Percentiles rank a stretch among this genome's conserved stretches.
Evolutionary conservation across 2,329 filamentous ascomycete species (phyloP).

Genomic region (Exophiala calicioides): DNA sequence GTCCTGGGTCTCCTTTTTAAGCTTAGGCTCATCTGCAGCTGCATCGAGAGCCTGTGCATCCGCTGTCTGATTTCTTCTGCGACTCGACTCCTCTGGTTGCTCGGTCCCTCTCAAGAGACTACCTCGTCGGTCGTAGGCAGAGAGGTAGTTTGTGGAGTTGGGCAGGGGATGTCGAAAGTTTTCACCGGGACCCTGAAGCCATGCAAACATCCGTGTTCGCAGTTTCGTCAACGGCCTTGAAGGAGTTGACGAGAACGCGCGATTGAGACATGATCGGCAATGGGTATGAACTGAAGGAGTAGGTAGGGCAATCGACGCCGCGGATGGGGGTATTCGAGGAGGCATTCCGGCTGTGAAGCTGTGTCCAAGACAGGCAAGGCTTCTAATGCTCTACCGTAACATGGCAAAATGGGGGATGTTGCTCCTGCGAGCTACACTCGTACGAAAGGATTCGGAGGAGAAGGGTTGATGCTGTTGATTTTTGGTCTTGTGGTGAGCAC

Average conservation of each 20-base stretch:
- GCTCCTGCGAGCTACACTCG: no score
- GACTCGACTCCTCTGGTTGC: background rate
- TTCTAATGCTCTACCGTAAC: no score
- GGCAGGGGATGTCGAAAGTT: slow-evolving; percentile 51
- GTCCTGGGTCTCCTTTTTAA: slow-evolving; percentile 18
- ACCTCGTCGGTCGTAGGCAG: slow-evolving; percentile 55
- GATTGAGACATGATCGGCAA: slow-evolving; percentile 30
- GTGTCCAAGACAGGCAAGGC: no score
- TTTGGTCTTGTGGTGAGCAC: no score
- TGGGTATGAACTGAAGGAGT: slow-evolving; percentile 27
- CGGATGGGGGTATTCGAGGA: slow-evolving; percentile 24
- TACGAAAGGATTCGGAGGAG: no score
- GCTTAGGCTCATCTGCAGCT: slow-evolving; percentile 34
- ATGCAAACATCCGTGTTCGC: slow-evolving; percentile 58
- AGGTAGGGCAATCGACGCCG: slow-evolving; percentile 15
- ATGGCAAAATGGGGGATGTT: no score
- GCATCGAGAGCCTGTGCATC: slow-evolving; percentile 31
- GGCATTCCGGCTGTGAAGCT: slow-evolving; percentile 25
- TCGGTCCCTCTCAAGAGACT: slow-evolving; percentile 43
- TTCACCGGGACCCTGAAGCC: slow-evolving; percentile 58
- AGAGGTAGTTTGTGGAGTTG: slow-evolving; percentile 57
- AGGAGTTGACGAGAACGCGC: slow-evolving; percentile 31
- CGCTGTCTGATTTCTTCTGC: slow-evolving; percentile 10
- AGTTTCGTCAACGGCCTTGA: slow-evolving; percentile 46
- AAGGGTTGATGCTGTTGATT: no score